Percentiles rank a stretch among this genome's conserved stretches.
Evolutionary conservation across 305 asterid genomes (phyloP).

Genomic region (Fraxinus sp.): DNA sequence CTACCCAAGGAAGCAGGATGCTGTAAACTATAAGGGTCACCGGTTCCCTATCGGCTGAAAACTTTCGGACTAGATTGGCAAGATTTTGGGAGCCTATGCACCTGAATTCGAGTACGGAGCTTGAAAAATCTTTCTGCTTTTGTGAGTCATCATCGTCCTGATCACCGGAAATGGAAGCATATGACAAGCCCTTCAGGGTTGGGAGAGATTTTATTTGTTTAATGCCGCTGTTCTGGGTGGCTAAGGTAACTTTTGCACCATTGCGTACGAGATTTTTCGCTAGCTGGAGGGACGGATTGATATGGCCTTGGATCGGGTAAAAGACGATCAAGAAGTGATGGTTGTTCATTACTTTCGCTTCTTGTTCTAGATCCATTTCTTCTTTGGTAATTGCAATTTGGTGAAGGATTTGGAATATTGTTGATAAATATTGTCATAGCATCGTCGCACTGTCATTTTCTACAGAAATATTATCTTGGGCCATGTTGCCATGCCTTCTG

Average conservation of each 20-base stretch:
- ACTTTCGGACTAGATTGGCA: constrained; percentile 11
- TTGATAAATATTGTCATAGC: too few relatives aligned
- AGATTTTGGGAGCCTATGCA: constrained; percentile 29
- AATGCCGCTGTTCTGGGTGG: constrained; percentile 41
- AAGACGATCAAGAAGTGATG: constrained; percentile 41
- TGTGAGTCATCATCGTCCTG: constrained; percentile 19
- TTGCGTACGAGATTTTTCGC: constrained; percentile 47
- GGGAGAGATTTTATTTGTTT: constrained; percentile 29
- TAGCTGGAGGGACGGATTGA: constrained; percentile 61
- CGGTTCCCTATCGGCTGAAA: constrained; percentile 26
- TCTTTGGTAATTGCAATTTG: neutral
- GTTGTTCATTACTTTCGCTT: constrained; percentile 20
- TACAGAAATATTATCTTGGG: too few relatives aligned
- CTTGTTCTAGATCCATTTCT: neutral
- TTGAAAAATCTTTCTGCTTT: neutral
- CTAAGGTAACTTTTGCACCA: constrained; percentile 54
- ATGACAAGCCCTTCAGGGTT: constrained; percentile 29
- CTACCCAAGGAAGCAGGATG: constrained; percentile 49
- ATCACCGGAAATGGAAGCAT: constrained; percentile 46
- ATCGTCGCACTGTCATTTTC: too few relatives aligned
- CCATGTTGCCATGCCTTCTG: neutral
- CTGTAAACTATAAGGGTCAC: constrained; percentile 45
- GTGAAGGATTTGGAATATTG: neutral
- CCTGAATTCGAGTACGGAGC: constrained; percentile 18
- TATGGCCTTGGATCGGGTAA: constrained; percentile 53